phyloP scores from a whole-genome alignment of 352 stramenopile genomes.

The Saprolegnia parasitica region DNA sequence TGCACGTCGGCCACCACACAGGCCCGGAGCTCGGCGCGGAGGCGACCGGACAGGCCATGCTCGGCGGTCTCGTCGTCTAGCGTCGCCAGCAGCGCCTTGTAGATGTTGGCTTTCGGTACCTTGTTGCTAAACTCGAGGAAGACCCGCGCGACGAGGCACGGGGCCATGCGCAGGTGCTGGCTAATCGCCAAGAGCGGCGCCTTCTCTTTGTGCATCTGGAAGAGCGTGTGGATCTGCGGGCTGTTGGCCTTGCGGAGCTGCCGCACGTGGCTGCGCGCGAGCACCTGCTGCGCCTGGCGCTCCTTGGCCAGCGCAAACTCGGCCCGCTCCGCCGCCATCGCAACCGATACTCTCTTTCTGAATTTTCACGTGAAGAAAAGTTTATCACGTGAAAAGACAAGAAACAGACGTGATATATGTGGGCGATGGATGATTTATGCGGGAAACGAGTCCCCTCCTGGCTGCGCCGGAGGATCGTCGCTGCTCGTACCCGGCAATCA shows the following conservation, averaged over 20 bases:
- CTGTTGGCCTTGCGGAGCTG: background rate
- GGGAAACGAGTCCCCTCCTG: too few species aligned
- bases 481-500: too few species aligned
- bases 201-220: constrained; percentile 21
- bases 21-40: constrained; percentile 40
- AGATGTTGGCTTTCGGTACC: constrained; percentile 65
- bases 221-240: constrained; percentile 2
- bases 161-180: constrained; percentile 30
- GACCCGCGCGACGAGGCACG: constrained; percentile 62
- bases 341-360: background rate
- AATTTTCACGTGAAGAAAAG: background rate
- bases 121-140: constrained; percentile 51
- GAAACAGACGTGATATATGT: too few species aligned
- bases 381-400: background rate
- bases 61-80: constrained; percentile 29
- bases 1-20: constrained; percentile 63
- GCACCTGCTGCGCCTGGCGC: constrained; percentile 13
- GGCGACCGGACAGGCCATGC: constrained; percentile 25
- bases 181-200: constrained; percentile 7
- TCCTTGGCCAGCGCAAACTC: constrained; percentile 10
- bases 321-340: background rate
- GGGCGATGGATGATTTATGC: too few species aligned
- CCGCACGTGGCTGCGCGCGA: constrained; percentile 14
- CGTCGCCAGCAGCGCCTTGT: constrained; percentile 55
- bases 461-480: too few species aligned